Conservation (phyloP, 140 eudicot genomes). For the Cichorium intybus region DNA sequence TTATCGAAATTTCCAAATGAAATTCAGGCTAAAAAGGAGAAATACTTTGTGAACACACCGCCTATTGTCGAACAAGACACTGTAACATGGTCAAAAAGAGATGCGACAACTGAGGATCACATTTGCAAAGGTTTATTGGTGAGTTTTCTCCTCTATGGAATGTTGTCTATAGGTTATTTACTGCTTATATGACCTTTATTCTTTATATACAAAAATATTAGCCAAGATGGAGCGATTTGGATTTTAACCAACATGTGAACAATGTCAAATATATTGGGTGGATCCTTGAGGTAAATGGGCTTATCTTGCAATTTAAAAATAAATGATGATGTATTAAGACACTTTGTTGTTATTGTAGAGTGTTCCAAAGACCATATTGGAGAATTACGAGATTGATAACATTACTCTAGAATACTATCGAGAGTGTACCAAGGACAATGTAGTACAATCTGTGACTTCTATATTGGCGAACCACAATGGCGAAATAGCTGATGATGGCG, state of each 20-base stretch:
- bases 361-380: conserved; percentile 53
- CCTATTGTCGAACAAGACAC: conserved; percentile 53
- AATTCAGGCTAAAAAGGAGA: conserved; percentile 57
- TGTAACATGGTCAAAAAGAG: conserved; percentile 53
- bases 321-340: too few species aligned
- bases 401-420: conserved; percentile 74
- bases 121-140: conserved; percentile 58
- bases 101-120: conserved; percentile 39
- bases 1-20: conserved; percentile 70
- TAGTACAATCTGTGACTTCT: conserved; percentile 64
- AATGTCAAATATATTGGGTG: conserved; percentile 72
- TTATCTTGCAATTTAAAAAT: neutral
- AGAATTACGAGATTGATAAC: conserved; percentile 69
- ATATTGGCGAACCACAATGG: conserved; percentile 31
- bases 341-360: conserved; percentile 40
- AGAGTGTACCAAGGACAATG: conserved; percentile 73
- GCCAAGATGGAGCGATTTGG: conserved; percentile 86
- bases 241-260: conserved; percentile 80
- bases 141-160: conserved; percentile 4
- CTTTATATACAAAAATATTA: conserved; percentile 18
- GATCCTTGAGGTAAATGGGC: conserved; percentile 53
- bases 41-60: conserved; percentile 51
- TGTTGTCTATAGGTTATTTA: neutral
- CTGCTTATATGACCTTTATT: neutral
- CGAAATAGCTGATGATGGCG: conserved; percentile 21